Evolutionary conservation across 768 basidiomycete species (phyloP).

Genomic region (Pleurotus platypus): DNA sequence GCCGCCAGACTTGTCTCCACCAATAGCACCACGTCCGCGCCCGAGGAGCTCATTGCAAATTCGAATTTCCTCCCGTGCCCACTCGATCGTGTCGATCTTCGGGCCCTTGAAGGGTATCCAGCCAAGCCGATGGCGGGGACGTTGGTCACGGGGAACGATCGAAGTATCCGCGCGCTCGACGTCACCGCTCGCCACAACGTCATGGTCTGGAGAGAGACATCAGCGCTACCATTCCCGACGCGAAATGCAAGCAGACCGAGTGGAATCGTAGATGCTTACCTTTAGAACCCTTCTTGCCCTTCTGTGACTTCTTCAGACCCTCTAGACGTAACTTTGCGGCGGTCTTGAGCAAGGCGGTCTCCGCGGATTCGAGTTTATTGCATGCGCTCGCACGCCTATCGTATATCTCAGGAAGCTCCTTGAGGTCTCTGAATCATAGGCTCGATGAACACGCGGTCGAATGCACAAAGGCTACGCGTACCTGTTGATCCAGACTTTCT

Average conservation of each 20-base stretch:
- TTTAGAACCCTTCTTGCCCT: not conserved
- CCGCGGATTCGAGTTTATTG: slow-evolving; percentile 81
- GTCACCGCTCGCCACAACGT: slow-evolving; percentile 6
- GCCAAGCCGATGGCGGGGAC: slow-evolving; percentile 78
- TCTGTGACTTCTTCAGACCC: slow-evolving; percentile 37
- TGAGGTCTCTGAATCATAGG: slow-evolving; percentile 56
- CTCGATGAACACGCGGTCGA: too few relatives aligned
- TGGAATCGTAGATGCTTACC: not conserved
- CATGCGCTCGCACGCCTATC: slow-evolving; percentile 72
- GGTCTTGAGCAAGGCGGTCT: slow-evolving; percentile 71
- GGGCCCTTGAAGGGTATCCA: slow-evolving; percentile 62
- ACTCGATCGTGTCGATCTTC: slow-evolving; percentile 92
- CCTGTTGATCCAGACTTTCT: slow-evolving; percentile 90
- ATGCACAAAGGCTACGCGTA: slow-evolving; percentile 20
- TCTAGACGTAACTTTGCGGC: slow-evolving; percentile 69
- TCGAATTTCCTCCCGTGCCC: slow-evolving; percentile 75
- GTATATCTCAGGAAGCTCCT: slow-evolving; percentile 81
- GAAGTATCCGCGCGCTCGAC: slow-evolving; percentile 16
- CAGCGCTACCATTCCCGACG: too few relatives aligned
- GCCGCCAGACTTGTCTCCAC: slow-evolving; percentile 23
- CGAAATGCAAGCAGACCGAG: too few relatives aligned
- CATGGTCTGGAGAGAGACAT: too few relatives aligned
- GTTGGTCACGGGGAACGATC: slow-evolving; percentile 61
- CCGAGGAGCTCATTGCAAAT: slow-evolving; percentile 50
- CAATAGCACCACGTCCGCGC: slow-evolving; percentile 38